Percentiles rank a stretch among this genome's conserved stretches.
Evolutionary conservation across 1,284 basidiomycete species (phyloP).

Genomic region (Irpex sp.): DNA sequence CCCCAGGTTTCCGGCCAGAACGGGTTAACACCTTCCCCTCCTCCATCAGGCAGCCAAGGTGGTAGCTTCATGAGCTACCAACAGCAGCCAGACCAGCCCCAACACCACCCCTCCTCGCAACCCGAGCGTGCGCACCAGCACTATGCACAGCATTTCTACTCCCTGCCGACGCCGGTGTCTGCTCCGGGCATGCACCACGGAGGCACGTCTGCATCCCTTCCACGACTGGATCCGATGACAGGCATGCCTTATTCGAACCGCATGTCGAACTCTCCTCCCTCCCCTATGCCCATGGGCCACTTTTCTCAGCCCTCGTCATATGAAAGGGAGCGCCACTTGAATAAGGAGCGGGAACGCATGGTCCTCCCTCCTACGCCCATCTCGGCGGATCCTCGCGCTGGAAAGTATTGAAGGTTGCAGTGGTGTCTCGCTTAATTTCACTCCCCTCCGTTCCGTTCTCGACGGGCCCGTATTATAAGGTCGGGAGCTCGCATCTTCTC

Average conservation of each 20-base stretch:
- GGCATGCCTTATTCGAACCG: conserved; percentile 31
- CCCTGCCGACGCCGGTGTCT: conserved; percentile 12
- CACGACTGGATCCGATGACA: conserved; percentile 29
- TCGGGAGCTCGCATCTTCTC: not conserved
- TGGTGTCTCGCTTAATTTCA: not conserved
- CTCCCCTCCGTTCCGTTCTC: not conserved
- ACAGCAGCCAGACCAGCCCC: conserved; percentile 2
- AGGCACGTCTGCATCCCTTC: conserved; percentile 20
- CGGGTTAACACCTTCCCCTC: conserved; percentile 53
- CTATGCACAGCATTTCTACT: conserved; percentile 7
- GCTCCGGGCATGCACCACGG: not conserved
- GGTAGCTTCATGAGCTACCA: not conserved
- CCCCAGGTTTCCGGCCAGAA: conserved; percentile 33
- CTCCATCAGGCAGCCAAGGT: conserved; percentile 30
- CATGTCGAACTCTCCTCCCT: conserved; percentile 35
- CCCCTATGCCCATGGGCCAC: conserved; percentile 32
- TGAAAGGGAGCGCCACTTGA: conserved; percentile 44
- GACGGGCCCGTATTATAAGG: not conserved
- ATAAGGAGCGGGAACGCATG: conserved; percentile 27
- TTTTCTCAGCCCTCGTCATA: conserved; percentile 38
- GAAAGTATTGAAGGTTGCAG: conserved; percentile 7
- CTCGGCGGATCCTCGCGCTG: conserved; percentile 8
- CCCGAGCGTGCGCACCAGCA: not conserved
- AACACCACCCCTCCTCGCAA: not conserved
- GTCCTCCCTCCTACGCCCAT: conserved; percentile 22